Evolutionary conservation across 495 filamentous ascomycete genomes (phyloP).

Genomic region (Aspergillus nanangensis): DNA sequence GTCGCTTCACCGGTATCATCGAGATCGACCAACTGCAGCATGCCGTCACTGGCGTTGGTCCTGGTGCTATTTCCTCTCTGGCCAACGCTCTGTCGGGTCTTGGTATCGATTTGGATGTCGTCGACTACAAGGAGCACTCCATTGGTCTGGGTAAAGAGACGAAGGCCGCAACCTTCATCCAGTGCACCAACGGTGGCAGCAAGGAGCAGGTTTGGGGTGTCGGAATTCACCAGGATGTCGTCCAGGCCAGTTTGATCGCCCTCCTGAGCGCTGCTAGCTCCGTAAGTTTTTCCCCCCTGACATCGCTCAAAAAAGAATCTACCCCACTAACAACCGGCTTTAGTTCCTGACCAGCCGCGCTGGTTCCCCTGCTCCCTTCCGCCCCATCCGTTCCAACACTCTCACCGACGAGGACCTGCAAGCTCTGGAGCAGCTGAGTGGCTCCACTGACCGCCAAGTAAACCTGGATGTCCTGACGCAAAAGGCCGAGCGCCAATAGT

Average conservation of each 20-base stretch:
- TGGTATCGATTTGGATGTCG: slow-evolving; percentile 88
- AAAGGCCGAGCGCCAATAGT: slow-evolving; percentile 30
- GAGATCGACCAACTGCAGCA: slow-evolving; percentile 79
- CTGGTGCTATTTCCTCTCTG: slow-evolving; percentile 85
- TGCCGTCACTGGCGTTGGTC: slow-evolving; percentile 72
- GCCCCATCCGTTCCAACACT: slow-evolving; percentile 42
- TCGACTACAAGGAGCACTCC: slow-evolving; percentile 94
- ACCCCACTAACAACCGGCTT: too few relatives aligned
- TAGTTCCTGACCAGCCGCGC: slow-evolving; percentile 46
- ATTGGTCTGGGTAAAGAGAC: slow-evolving; percentile 75
- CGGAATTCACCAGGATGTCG: slow-evolving; percentile 91
- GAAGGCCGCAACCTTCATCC: slow-evolving; percentile 91
- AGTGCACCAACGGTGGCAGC: slow-evolving; percentile 71
- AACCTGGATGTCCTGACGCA: slow-evolving; percentile 33
- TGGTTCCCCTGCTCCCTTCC: slow-evolving; percentile 45
- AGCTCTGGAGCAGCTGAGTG: slow-evolving; percentile 37
- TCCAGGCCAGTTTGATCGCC: slow-evolving; percentile 87
- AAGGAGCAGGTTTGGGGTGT: slow-evolving; percentile 83
- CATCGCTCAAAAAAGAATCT: background rate
- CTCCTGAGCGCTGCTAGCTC: slow-evolving; percentile 84
- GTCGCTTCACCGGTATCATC: slow-evolving; percentile 84
- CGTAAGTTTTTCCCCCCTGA: slow-evolving; percentile 48
- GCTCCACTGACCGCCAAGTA: slow-evolving; percentile 24
- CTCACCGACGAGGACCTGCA: slow-evolving; percentile 41
- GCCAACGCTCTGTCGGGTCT: slow-evolving; percentile 75